Conservation (phyloP, 106 monocot species). For the Acanthochlamys bracteata region DNA sequence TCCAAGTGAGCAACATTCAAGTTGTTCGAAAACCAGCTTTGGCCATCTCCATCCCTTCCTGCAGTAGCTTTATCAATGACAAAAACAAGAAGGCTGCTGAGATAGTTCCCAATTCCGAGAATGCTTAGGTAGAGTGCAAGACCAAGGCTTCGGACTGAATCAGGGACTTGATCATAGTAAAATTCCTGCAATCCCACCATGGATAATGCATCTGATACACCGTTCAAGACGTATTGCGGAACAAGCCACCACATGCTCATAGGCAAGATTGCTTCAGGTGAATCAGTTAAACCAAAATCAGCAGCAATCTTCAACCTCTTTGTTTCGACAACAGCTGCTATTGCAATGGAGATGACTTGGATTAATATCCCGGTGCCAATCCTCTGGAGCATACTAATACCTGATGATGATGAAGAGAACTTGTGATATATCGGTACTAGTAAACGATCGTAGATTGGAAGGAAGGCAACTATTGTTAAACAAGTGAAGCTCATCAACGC, state of each 20-base stretch:
- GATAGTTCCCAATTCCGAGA: slow-evolving; percentile 39
- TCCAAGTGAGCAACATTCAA: slow-evolving; percentile 36
- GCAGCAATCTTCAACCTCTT: slow-evolving; percentile 29
- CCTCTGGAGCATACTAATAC: slow-evolving; percentile 49
- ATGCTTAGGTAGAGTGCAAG: slow-evolving; percentile 48
- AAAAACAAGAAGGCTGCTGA: slow-evolving; percentile 38
- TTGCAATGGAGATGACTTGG: slow-evolving; percentile 20
- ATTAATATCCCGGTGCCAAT: slow-evolving; percentile 41
- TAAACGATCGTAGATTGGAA: slow-evolving; percentile 34
- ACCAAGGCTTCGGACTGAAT: slow-evolving; percentile 44
- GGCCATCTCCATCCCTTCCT: slow-evolving; percentile 6
- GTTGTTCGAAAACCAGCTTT: slow-evolving; percentile 42
- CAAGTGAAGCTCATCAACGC: slow-evolving; percentile 43
- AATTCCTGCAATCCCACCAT: slow-evolving; percentile 49
- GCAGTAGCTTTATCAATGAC: slow-evolving; percentile 22
- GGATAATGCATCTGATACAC: slow-evolving; percentile 26
- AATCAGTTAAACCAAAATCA: slow-evolving; percentile 35
- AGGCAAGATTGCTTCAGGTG: slow-evolving; percentile 19
- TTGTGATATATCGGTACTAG: slow-evolving; percentile 28
- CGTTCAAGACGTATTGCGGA: slow-evolving; percentile 44
- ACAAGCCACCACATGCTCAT: slow-evolving; percentile 60
- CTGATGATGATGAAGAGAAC: slow-evolving; percentile 28
- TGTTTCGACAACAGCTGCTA: slow-evolving; percentile 46
- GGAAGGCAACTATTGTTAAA: slow-evolving; percentile 17
- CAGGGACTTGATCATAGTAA: slow-evolving; percentile 45